Evolutionary conservation across 2,329 filamentous ascomycete genomes (phyloP).

Genomic region (Penicillium decumbens): DNA sequence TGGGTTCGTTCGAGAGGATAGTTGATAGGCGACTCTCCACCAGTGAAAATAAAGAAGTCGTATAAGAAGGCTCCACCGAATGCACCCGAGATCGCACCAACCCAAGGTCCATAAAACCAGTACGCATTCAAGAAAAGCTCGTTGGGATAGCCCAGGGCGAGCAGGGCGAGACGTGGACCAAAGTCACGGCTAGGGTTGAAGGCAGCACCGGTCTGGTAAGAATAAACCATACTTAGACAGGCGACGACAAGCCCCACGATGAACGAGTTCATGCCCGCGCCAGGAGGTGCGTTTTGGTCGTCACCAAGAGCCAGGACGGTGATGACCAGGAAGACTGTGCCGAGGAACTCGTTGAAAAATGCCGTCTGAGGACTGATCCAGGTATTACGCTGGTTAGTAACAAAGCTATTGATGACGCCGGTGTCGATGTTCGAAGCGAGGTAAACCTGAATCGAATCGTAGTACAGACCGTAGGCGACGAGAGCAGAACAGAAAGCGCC

Average conservation of each 20-base stretch:
- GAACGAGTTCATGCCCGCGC: constrained; percentile 51
- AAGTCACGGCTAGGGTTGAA: constrained; percentile 51
- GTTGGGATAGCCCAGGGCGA: constrained; percentile 44
- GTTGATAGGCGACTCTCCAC: constrained; percentile 50
- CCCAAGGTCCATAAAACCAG: constrained; percentile 48
- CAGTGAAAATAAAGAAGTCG: constrained; percentile 50
- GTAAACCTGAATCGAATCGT: constrained; percentile 31
- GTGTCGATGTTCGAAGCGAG: constrained; percentile 27
- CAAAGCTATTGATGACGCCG: constrained; percentile 40
- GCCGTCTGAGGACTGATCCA: constrained; percentile 39
- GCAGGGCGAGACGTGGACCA: constrained; percentile 46
- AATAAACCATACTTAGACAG: constrained; percentile 36
- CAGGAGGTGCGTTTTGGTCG: constrained; percentile 46
- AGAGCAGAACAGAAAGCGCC: constrained; percentile 50
- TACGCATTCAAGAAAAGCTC: constrained; percentile 43
- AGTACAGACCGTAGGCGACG: constrained; percentile 45
- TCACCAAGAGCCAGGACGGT: constrained; percentile 46
- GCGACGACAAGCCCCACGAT: constrained; percentile 45
- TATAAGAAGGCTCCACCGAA: constrained; percentile 48
- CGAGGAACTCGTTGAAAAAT: constrained; percentile 49
- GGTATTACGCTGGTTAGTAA: constrained; percentile 42
- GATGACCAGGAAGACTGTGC: constrained; percentile 39
- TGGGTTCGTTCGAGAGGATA: constrained; percentile 45
- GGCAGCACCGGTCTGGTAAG: constrained; percentile 47
- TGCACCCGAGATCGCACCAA: constrained; percentile 36